Base-by-base conservation (phyloP, 1,139 yeast species). In the Pichia sp. region DNA sequence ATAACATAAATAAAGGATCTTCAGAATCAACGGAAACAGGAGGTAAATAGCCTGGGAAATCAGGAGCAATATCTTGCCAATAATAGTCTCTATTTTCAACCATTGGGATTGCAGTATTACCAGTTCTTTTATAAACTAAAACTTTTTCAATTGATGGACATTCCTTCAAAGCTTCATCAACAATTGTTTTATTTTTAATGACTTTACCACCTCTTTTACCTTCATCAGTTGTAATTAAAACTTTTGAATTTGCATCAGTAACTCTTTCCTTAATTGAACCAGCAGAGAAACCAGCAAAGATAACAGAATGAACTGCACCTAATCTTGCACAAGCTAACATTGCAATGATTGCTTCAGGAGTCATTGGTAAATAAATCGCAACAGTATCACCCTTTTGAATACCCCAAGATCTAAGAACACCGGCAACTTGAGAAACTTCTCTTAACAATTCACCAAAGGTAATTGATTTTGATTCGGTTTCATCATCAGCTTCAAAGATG, bases 341-440 rank as follows among this genome's bases (percentile, higher is more conserved):
- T 58, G 99, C 91, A 61, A 93, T 79, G 55, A 93, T 81, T 50
- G 98, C 96, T 71, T 90, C 96, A 52, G 97, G 89, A 58, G 89
- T 90, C 98, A 93, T 93, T 67, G 99, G 99, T 73, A 93, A 74
- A 73, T 93, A 93, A 60, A 93, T 85, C 57, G 97, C 98, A 56
- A 93, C 98, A 44, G 95, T 88, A 69, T 93, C 99, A 68, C 99
- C 98, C 71, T 88, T 88, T 61, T 75, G 71, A 64, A 93, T 84
- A 58, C 98, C 98, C 89, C 96, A 88, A 51, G 83, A 76, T 65
- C 80, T 73, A 68, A 93, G 79, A 38, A 90, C 88, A 65, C 91
- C 95, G 27, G 98, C 96, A 49, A 88, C 88, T 66, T 84, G 81
- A 61, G 89, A 85, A 43, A 93, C 96, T 67, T 89, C 91, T 63